Evolutionary conservation across 83 land plant species (phyloP), one percentile per base, ranked within the genome.

Genomic region (Diphasiastrum complanatum): DNA sequence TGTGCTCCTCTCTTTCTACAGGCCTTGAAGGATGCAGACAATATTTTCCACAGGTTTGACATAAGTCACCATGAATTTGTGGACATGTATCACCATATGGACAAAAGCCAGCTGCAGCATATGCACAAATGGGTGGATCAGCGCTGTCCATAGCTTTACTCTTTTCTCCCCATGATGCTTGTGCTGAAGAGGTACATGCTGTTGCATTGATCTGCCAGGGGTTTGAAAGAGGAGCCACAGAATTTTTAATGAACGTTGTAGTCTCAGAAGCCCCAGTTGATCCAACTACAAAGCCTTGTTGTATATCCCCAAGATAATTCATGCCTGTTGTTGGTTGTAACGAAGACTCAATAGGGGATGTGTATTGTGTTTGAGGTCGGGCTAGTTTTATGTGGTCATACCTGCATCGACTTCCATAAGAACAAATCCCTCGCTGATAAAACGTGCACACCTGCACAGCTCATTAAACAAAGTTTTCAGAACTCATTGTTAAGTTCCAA

Each of bases 101-200:
- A 49, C 99, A 93, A 16, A 47, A 68, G 28, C 97, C 99, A 49
- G 92, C 84, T 61, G 99, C 97, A 70, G 92, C 92, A 80, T 85
- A 82, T 2, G 97, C 75, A 64, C 99, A 89, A 26, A 93, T 78
- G 5, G 89, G 79, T 5, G 2, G 54, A 24, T 93, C 89, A 69
- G 67, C 45, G 10, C 79, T 71, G 45, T 77, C 81, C 0, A 18
- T 30, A 33, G 50, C 46, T 58, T 28, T 27, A 26, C 60, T 45
- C 1, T 67, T 23, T 47, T 56, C 55, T 27, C 35, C 31, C 14
- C 2, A 30, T 8, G 43, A 16, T 8, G 8, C 43, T 16, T 8
- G 43, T 16, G 8, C 43, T n/a, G n/a, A n/a, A 16, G 16, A 40
- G 43, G 43, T 40, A 16, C 16, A 8, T 8, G 16, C 8, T 8